Percentiles rank a stretch among this genome's conserved stretches.
These are phyloP conservation scores for Tuber umbilicatum DNA, from an alignment of 495 filamentous ascomycete species.

Conservation along the genomic window DNA sequence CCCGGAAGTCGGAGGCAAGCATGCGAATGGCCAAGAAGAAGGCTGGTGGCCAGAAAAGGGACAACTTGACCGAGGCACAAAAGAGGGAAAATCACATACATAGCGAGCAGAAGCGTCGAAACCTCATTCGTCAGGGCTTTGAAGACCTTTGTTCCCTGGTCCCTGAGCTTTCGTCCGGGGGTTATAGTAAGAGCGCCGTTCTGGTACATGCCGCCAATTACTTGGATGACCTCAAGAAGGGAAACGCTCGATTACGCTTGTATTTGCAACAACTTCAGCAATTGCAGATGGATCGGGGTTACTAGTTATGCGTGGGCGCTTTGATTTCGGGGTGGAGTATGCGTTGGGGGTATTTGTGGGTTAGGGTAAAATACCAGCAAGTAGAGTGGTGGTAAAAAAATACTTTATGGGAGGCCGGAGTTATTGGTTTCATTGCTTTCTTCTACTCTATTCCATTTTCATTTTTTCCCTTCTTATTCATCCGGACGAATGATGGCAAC, in stretches of 20 bases:
- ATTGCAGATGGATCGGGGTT: slow-evolving; percentile 28
- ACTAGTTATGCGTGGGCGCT: slow-evolving; percentile 10
- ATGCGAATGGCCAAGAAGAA: slow-evolving; percentile 37
- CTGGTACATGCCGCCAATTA: slow-evolving; percentile 64
- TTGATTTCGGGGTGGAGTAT: slow-evolving; percentile 4
- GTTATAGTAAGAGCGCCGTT: slow-evolving; percentile 73
- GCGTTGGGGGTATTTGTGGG: not conserved
- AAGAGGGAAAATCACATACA: slow-evolving; percentile 82
- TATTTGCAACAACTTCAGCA: slow-evolving; percentile 38
- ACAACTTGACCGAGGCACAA: slow-evolving; percentile 76
- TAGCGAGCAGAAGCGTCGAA: slow-evolving; percentile 79
- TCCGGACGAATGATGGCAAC: slow-evolving; percentile 7
- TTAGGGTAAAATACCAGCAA: slow-evolving; percentile 6
- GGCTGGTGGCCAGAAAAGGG: slow-evolving; percentile 47
- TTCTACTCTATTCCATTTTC: slow-evolving; percentile 28
- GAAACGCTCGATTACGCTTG: slow-evolving; percentile 48
- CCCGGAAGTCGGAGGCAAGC: slow-evolving; percentile 32
- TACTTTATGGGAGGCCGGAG: slow-evolving; percentile 35
- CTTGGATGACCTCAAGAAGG: slow-evolving; percentile 62
- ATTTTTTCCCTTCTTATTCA: not conserved
- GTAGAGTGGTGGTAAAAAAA: slow-evolving; percentile 27
- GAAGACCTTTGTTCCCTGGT: slow-evolving; percentile 65
- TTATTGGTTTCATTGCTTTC: slow-evolving; percentile 38
- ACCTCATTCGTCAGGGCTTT: slow-evolving; percentile 70
- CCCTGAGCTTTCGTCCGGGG: slow-evolving; percentile 60